Evolutionary conservation across 495 filamentous ascomycete species (phyloP).

Genomic region (Lasiosphaeriaceae sp.): DNA sequence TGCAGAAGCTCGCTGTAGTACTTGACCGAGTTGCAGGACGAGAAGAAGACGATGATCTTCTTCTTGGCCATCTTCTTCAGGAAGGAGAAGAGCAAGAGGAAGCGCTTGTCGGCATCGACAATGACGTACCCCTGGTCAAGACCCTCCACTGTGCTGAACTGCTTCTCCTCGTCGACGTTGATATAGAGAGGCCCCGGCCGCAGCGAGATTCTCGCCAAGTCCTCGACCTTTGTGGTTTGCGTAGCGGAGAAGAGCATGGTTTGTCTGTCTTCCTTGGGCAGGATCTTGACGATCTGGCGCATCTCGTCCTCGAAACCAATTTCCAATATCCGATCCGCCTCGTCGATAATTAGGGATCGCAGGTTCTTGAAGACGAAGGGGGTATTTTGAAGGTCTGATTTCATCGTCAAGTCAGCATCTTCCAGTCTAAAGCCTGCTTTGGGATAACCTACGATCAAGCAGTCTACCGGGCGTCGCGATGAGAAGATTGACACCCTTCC

Average conservation of each 20-base stretch:
- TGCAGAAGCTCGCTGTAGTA: conserved; percentile 92
- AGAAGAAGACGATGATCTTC: conserved; percentile 97
- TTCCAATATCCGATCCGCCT: conserved; percentile 91
- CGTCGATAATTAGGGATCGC: conserved; percentile 74
- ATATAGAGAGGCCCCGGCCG: conserved; percentile 91
- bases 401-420: conserved; percentile 3
- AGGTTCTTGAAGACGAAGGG: conserved; percentile 93
- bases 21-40: conserved; percentile 88
- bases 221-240: conserved; percentile 97
- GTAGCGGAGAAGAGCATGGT: conserved; percentile 98
- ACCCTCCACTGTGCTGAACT: conserved; percentile 72
- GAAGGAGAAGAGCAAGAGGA: conserved; percentile 93
- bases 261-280: conserved; percentile 83
- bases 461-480: conserved; percentile 92
- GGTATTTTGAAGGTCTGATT: conserved; percentile 75
- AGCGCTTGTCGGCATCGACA: conserved; percentile 89
- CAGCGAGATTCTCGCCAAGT: conserved; percentile 89
- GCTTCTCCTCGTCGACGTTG: conserved; percentile 66
- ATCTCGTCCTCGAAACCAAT: conserved; percentile 99
- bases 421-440: background rate
- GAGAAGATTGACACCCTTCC: conserved; percentile 89
- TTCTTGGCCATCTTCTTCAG: conserved; percentile 84
- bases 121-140: conserved; percentile 94
- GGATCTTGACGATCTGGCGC: conserved; percentile 93
- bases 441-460: conserved; percentile 58